Base-by-base conservation (phyloP, 768 basidiomycete genomes). In the Sarcodon aspratus region DNA sequence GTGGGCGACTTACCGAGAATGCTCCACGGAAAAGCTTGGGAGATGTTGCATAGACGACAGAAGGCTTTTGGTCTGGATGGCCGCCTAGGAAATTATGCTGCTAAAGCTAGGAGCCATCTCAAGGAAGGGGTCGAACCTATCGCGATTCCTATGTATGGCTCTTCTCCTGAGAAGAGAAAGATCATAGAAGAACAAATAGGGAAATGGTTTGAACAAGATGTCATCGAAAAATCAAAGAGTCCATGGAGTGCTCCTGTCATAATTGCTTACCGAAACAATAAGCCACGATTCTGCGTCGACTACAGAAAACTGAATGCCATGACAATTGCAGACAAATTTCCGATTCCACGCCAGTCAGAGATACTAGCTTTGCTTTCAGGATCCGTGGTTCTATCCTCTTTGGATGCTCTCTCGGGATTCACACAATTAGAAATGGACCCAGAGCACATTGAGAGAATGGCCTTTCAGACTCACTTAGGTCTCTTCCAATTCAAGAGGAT, bases 161-260 rank as follows among this genome's bases (percentile, higher is more conserved):
- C 33, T 11, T 50, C 49, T 3, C 49, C 48, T 9, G 44, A 10
- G 11, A 45, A 45, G 18, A 10, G 44, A n/a, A n/a, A n/a, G n/a
- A n/a, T n/a, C n/a, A n/a, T n/a, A n/a, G n/a, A n/a, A n/a, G n/a
- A 54, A 9, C 37, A 61, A 40, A 54, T 57, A 35, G 56, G 55
- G 17, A 44, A 50, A 7, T 71, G 67, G 67, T 52, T 70, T 7
- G 46, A 57, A 12, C 48, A 56, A 4, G 68, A 59, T 1, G 65
- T 73, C 0, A 70, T 73, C 15, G 67, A 73, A 46, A 62, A 61
- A 0, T 71, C 69, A 0, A 48, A 51, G 1, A 70, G 69, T 49
- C 70, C 68, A 0, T 74, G 65, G 65, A 57, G 50, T 12, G 57
- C 57, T 2, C 65, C 65, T 0, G 57, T 52, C 1, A 48, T 66